These are phyloP conservation scores for Rhodotorula sp. DNA, from an alignment of 1,284 basidiomycete genomes.

Conservation along the genomic window DNA sequence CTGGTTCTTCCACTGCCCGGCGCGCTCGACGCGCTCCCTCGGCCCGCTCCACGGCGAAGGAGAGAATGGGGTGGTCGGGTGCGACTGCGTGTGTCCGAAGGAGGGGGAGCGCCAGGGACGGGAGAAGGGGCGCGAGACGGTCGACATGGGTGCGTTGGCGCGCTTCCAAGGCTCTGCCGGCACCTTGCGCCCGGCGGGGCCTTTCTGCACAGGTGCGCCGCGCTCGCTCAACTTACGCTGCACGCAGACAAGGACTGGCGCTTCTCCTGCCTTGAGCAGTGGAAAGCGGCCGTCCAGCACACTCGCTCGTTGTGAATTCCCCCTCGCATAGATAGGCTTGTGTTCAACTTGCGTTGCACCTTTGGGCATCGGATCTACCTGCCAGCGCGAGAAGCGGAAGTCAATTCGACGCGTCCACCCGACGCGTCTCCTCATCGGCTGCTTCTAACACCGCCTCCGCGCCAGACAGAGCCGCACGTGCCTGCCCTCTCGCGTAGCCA, in stretches of 20 bases:
- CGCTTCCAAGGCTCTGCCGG: no score
- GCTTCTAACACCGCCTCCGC: no score
- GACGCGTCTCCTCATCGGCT: background rate
- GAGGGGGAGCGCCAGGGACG: conserved; percentile 13
- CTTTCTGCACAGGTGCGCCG: no score
- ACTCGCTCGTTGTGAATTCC: background rate
- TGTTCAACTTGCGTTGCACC: background rate
- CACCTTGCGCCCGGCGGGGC: no score
- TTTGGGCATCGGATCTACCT: background rate
- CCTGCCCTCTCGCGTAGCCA: no score
- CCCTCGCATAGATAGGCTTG: background rate
- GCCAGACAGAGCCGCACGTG: background rate
- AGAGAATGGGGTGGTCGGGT: conserved; percentile 14
- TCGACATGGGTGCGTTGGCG: conserved; percentile 20
- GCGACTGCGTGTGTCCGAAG: conserved; percentile 29
- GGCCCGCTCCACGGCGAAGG: background rate
- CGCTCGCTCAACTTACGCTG: no score
- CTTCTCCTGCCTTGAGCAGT: conserved; percentile 22
- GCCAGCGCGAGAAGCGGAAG: background rate
- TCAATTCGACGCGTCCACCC: background rate
- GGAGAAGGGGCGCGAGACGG: conserved; percentile 2
- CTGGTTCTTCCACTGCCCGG: conserved; percentile 43
- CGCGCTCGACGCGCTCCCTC: background rate
- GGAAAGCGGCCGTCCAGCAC: conserved; percentile 5
- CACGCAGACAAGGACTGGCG: conserved; percentile 21